phyloP scores from a whole-genome alignment of 2,329 filamentous ascomycete species.

The Lasiodiplodia sp. region DNA sequence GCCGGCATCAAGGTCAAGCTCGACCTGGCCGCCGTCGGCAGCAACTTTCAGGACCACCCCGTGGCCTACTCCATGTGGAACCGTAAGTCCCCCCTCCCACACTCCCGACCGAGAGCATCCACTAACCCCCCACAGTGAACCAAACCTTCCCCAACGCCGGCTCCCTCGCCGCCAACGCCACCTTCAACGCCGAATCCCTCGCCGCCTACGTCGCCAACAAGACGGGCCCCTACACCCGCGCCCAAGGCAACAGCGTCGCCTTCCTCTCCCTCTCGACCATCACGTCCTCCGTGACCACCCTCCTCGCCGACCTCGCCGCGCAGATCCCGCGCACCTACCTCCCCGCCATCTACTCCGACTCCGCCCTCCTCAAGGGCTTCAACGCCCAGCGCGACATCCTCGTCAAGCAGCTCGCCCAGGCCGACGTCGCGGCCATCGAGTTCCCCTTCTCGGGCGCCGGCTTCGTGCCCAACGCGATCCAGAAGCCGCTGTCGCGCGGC shows the following conservation, averaged over 20 bases:
- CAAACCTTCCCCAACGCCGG: constrained; percentile 13
- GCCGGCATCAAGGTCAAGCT: constrained; percentile 35
- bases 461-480: constrained; percentile 31
- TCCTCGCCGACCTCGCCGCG: constrained; percentile 35
- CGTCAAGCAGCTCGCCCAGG: constrained; percentile 18
- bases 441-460: constrained; percentile 52
- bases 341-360: constrained; percentile 25
- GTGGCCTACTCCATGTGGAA: constrained; percentile 12
- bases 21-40: constrained; percentile 34
- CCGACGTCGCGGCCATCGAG: constrained; percentile 40
- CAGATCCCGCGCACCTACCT: constrained; percentile 36
- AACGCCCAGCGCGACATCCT: constrained; percentile 26
- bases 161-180: constrained; percentile 2
- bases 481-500: constrained; percentile 36
- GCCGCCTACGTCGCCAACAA: neutral
- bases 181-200: constrained; percentile 2
- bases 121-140: neutral
- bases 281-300: constrained; percentile 27
- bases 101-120: neutral
- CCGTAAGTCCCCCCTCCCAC: neutral
- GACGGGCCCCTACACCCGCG: constrained; percentile 15
- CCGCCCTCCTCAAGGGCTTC: constrained; percentile 19
- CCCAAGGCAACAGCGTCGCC: constrained; percentile 32
- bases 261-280: constrained; percentile 33
- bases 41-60: constrained; percentile 32